These are phyloP conservation scores for Fusarium sterilihyphosum DNA, from an alignment of 2,329 filamentous ascomycete species.

Conservation along the genomic window DNA sequence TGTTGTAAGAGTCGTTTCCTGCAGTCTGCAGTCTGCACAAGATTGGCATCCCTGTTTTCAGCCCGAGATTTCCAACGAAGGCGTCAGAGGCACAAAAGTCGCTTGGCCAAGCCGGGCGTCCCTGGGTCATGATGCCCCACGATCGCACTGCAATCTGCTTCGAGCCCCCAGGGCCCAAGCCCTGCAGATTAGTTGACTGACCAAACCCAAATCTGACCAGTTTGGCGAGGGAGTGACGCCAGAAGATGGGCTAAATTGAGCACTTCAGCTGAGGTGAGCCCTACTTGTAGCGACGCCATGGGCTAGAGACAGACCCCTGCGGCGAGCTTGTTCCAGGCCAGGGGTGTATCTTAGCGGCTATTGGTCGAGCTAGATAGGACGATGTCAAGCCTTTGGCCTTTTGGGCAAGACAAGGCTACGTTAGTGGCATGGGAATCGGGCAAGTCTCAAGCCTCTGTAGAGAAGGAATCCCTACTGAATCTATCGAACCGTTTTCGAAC, in stretches of 20 bases:
- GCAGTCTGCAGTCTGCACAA: constrained; percentile 34
- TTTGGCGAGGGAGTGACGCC: constrained; percentile 42
- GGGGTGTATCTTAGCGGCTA: constrained; percentile 32
- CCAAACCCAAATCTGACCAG: constrained; percentile 31
- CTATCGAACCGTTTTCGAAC: constrained; percentile 30
- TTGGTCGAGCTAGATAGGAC: constrained; percentile 39
- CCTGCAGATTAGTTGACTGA: constrained; percentile 33
- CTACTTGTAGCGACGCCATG: constrained; percentile 44
- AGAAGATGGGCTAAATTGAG: constrained; percentile 41
- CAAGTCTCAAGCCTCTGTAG: constrained; percentile 30
- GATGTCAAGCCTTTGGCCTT: constrained; percentile 24
- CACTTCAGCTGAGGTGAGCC: constrained; percentile 54
- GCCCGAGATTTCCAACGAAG: constrained; percentile 39
- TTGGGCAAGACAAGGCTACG: constrained; percentile 27
- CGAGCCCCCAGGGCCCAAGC: constrained; percentile 15
- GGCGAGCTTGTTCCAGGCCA: constrained; percentile 45
- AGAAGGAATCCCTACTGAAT: constrained; percentile 16
- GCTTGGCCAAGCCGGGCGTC: constrained; percentile 33
- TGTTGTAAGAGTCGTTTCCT: constrained; percentile 23
- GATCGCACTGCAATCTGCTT: constrained; percentile 46
- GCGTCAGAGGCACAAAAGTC: constrained; percentile 36
- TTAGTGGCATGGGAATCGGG: constrained; percentile 12
- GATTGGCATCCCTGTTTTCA: constrained; percentile 45
- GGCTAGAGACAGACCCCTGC: constrained; percentile 39
- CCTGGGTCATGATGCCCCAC: constrained; percentile 39